Conservation (phyloP, 1,284 basidiomycete species). For the Malassezia vespertilionis region DNA sequence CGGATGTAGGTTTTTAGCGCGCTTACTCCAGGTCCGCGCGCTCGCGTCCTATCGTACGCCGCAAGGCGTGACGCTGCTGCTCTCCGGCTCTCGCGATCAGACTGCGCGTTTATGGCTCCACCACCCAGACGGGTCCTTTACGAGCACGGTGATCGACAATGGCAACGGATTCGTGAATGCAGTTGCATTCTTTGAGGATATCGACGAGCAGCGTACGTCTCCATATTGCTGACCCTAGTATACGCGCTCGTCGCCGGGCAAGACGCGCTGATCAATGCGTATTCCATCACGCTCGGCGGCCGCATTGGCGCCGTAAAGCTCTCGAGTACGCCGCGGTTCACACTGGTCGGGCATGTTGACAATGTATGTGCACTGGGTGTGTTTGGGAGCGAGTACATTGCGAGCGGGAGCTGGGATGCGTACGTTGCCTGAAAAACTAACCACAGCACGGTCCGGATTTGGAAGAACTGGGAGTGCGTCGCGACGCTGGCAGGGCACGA, state of each 20-base stretch:
- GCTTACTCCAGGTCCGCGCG: constrained; percentile 22
- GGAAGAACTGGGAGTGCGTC: constrained; percentile 62
- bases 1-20: constrained; percentile 23
- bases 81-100: constrained; percentile 21
- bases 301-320: constrained; percentile 14
- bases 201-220: constrained; percentile 9
- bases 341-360: constrained; percentile 62
- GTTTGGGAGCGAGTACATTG: constrained; percentile 50
- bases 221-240: not conserved
- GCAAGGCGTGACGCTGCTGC: constrained; percentile 25
- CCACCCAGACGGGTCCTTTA: not conserved
- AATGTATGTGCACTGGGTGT: constrained; percentile 77
- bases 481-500: constrained; percentile 74
- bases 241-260: constrained; percentile 37
- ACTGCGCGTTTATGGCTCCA: constrained; percentile 23
- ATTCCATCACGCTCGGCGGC: constrained; percentile 19
- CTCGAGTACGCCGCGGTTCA: constrained; percentile 15
- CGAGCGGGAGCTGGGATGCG: constrained; percentile 98
- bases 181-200: constrained; percentile 21
- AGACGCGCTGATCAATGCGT: constrained; percentile 40
- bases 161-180: constrained; percentile 43
- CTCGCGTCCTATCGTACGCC: constrained; percentile 29
- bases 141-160: constrained; percentile 20
- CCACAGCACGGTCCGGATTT: constrained; percentile 67
- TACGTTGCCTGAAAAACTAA: constrained; percentile 1